A percentile compares a stretch with the other conserved stretches of the same genome.
Conservation (phyloP, 805 yeast species). For the Metschnikowia gelsemii region DNA sequence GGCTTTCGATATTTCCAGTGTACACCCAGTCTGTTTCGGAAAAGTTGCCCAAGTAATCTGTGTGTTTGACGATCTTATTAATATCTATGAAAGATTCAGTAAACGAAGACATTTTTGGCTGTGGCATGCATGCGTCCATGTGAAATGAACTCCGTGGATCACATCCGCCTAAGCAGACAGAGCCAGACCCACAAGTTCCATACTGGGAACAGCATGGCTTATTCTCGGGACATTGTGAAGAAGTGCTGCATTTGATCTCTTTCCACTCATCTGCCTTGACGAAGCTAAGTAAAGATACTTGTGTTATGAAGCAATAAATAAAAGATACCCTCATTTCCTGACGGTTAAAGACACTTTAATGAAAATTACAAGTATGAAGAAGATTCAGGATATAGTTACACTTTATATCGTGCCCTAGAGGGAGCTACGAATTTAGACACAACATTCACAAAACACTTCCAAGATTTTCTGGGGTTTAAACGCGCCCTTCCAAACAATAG, state of each 20-base stretch:
- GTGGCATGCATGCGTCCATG: conserved; percentile 75
- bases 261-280: conserved; percentile 13
- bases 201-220: conserved; percentile 81
- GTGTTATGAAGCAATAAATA: conserved; percentile 5
- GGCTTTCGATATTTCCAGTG: conserved; percentile 53
- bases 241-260: conserved; percentile 47
- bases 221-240: conserved; percentile 66
- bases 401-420: no score
- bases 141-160: conserved; percentile 70
- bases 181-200: conserved; percentile 79
- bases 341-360: no score
- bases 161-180: conserved; percentile 83
- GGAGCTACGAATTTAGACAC: no score
- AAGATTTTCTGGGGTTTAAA: no score
- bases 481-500: no score
- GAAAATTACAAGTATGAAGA: no score
- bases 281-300: conserved; percentile 10
- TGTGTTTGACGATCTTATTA: conserved; percentile 25
- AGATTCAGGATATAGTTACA: no score
- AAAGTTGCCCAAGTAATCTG: conserved; percentile 67
- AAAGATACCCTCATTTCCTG: conserved; percentile 14
- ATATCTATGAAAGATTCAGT: conserved; percentile 42
- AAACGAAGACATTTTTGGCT: conserved; percentile 66
- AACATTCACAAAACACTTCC: no score
- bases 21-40: conserved; percentile 67